Conservation (phyloP, 768 basidiomycete genomes). For the Ramaria sp. region DNA sequence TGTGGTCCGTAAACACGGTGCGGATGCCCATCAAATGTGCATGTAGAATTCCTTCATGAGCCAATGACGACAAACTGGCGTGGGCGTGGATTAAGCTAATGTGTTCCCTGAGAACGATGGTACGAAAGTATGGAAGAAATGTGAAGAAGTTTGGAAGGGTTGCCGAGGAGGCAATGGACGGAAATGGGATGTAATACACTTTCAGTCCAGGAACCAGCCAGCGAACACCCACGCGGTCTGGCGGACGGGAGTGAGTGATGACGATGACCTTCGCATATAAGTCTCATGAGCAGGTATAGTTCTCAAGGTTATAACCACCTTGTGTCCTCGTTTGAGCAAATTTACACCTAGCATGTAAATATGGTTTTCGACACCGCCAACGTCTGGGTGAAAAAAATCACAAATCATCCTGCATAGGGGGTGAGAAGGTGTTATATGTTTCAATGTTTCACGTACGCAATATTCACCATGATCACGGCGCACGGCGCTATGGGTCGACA, state of each 20-base stretch:
- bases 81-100: conserved; percentile 88
- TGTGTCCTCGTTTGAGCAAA: conserved; percentile 76
- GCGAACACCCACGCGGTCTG: conserved; percentile 78
- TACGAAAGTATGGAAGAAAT: conserved; percentile 84
- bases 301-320: conserved; percentile 33
- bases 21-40: conserved; percentile 78
- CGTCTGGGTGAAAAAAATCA: conserved; percentile 91
- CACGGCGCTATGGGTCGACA: too few relatives aligned
- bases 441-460: conserved; percentile 2
- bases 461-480: not conserved
- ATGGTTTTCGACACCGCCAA: conserved; percentile 95
- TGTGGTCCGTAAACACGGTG: conserved; percentile 95
- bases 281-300: not conserved
- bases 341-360: conserved; percentile 87
- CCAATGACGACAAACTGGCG: conserved; percentile 81
- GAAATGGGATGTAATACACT: conserved; percentile 89
- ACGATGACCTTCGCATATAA: conserved; percentile 62
- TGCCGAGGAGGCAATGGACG: conserved; percentile 82
- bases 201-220: conserved; percentile 84
- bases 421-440: not conserved
- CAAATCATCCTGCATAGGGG: conserved; percentile 68
- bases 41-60: conserved; percentile 87
- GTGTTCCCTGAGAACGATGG: conserved; percentile 77
- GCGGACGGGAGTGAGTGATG: conserved; percentile 85
- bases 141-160: conserved; percentile 93